phyloP scores from a whole-genome alignment of 164 flowering plant genomes.

The Liquidambar formosana region DNA sequence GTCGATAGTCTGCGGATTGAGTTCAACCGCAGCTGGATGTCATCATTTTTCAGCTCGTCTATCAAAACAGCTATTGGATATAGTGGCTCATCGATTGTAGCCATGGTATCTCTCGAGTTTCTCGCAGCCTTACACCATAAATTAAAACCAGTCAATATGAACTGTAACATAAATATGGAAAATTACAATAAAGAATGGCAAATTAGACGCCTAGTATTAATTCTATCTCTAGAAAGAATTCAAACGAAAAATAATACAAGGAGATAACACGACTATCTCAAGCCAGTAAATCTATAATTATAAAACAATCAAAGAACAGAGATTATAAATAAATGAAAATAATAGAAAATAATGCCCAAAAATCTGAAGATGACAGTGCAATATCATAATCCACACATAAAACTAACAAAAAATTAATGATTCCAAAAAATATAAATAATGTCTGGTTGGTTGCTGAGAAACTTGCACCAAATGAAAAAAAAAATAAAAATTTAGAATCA shows the following conservation, averaged over 20 bases:
- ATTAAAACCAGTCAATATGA: not conserved
- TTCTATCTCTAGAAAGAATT: not conserved
- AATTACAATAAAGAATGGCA: too few species aligned
- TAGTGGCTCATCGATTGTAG: slow-evolving; percentile 88
- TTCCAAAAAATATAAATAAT: too few species aligned
- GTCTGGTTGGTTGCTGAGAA: too few species aligned
- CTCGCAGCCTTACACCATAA: not conserved
- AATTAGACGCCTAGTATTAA: not conserved
- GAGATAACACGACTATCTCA: too few species aligned
- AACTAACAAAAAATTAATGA: too few species aligned
- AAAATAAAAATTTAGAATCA: too few species aligned
- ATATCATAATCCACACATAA: too few species aligned
- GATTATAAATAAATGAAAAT: not conserved
- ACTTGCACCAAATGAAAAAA: too few species aligned
- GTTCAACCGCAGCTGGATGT: slow-evolving; percentile 87
- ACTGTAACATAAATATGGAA: not conserved
- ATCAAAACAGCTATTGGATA: slow-evolving; percentile 94
- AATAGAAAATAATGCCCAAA: too few species aligned
- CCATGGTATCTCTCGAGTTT: slow-evolving; percentile 26
- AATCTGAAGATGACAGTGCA: too few species aligned
- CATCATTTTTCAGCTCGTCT: slow-evolving; percentile 93
- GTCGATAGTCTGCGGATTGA: slow-evolving; percentile 90
- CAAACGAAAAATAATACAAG: not conserved
- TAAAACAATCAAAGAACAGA: not conserved
- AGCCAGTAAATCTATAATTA: not conserved